phyloP scores from a whole-genome alignment of 1,284 basidiomycete genomes.

The Austropuccinia psidii region DNA sequence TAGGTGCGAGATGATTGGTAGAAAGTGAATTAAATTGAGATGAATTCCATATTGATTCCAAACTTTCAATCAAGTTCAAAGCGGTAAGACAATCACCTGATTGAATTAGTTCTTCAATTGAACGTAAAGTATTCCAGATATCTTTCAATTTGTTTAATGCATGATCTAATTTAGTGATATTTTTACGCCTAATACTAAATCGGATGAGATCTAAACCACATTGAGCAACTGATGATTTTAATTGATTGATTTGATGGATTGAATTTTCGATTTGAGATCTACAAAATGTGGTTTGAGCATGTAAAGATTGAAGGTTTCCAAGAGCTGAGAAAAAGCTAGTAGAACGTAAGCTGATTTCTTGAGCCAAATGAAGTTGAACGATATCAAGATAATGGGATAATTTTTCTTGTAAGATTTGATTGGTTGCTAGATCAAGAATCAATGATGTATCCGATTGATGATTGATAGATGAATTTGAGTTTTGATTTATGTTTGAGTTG shows the following conservation, averaged over 20 bases:
- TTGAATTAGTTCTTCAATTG: slow-evolving; percentile 64
- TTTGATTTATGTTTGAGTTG: slow-evolving; percentile 21
- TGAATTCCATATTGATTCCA: slow-evolving; percentile 58
- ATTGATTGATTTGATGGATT: slow-evolving; percentile 62
- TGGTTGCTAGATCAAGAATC: slow-evolving; percentile 48
- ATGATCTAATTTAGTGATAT: slow-evolving; percentile 57
- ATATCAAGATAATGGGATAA: slow-evolving; percentile 88
- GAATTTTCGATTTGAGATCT: slow-evolving; percentile 67
- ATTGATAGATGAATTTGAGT: slow-evolving; percentile 44
- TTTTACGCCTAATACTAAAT: slow-evolving; percentile 59
- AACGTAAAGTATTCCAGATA: slow-evolving; percentile 60
- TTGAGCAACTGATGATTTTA: slow-evolving; percentile 68
- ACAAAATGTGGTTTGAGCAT: slow-evolving; percentile 77
- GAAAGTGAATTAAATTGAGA: too few relatives aligned
- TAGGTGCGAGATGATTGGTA: too few relatives aligned
- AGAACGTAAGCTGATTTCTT: slow-evolving; percentile 81
- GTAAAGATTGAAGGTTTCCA: slow-evolving; percentile 83
- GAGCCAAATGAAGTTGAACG: slow-evolving; percentile 86
- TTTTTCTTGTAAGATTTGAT: slow-evolving; percentile 72
- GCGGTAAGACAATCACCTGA: slow-evolving; percentile 79
- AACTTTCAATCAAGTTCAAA: slow-evolving; percentile 64
- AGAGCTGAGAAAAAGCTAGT: slow-evolving; percentile 94
- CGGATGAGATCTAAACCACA: slow-evolving; percentile 67
- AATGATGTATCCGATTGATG: slow-evolving; percentile 46
- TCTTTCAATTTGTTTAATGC: slow-evolving; percentile 55